Evolutionary conservation across 495 filamentous ascomycete species (phyloP).

Genomic region (Oidiodendron maius): DNA sequence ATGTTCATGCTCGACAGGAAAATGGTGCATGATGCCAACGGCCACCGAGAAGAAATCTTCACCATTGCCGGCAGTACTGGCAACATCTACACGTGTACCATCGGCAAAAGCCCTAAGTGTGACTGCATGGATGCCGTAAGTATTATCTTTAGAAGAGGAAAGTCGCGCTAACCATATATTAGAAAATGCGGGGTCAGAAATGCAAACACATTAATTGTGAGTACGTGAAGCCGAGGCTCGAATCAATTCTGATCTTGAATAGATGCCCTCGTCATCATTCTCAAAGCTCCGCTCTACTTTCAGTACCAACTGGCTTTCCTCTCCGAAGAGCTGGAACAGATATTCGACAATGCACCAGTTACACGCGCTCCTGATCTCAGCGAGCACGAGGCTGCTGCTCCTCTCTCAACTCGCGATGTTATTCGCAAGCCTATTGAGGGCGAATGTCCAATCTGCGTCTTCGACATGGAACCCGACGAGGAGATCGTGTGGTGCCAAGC

Average conservation of each 20-base stretch:
- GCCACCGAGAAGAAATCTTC: constrained; percentile 44
- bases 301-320: constrained; percentile 72
- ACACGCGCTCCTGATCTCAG: constrained; percentile 1
- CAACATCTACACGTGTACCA: constrained; percentile 57
- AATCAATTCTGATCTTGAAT: neutral
- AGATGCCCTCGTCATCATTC: constrained; percentile 18
- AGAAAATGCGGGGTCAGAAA: constrained; percentile 30
- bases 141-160: neutral
- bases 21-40: constrained; percentile 27
- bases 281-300: constrained; percentile 56
- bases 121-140: constrained; percentile 15
- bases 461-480: constrained; percentile 42
- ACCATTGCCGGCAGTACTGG: constrained; percentile 67
- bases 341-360: constrained; percentile 49
- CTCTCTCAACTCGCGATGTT: constrained; percentile 12
- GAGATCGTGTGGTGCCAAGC: constrained; percentile 65
- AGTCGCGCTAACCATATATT: neutral
- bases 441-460: constrained; percentile 75
- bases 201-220: constrained; percentile 51
- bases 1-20: constrained; percentile 11
- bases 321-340: constrained; percentile 54
- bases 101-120: constrained; percentile 19
- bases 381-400: constrained; percentile 12
- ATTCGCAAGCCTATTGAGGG: constrained; percentile 49
- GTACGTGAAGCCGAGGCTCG: too few relatives aligned